These are phyloP conservation scores for Ambrosia hybrid DNA, from an alignment of 140 eudicot genomes.

Conservation along the genomic window DNA sequence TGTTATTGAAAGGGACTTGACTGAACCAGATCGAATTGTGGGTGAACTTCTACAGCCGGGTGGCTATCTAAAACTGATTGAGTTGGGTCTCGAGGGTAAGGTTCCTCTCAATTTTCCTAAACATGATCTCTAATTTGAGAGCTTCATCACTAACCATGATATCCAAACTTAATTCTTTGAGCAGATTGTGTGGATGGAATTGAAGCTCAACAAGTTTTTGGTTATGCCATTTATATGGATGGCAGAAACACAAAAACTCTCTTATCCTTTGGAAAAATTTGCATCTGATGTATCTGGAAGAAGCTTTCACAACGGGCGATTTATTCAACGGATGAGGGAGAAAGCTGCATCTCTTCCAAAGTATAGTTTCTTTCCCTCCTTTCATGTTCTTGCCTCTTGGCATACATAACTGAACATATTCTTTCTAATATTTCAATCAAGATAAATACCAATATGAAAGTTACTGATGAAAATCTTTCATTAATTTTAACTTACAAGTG, in stretches of 20 bases:
- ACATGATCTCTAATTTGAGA: not conserved
- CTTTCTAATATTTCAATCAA: not conserved
- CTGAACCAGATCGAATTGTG: constrained; percentile 58
- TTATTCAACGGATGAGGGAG: constrained; percentile 57
- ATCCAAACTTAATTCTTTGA: not conserved
- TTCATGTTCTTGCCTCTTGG: no score
- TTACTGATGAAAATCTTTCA: no score
- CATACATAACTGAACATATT: no score
- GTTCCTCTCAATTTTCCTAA: not conserved
- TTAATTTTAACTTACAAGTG: constrained; percentile 21
- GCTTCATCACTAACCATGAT: not conserved
- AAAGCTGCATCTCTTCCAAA: constrained; percentile 54
- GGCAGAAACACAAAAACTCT: constrained; percentile 50
- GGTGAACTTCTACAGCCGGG: constrained; percentile 70
- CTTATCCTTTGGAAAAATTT: constrained; percentile 51
- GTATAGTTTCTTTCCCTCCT: constrained; percentile 18
- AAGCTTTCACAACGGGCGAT: constrained; percentile 64
- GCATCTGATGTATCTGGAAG: constrained; percentile 46
- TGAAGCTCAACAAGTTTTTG: constrained; percentile 57
- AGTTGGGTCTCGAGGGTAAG: constrained; percentile 57
- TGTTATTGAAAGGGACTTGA: constrained; percentile 61
- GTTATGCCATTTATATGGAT: constrained; percentile 55
- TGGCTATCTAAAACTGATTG: constrained; percentile 54
- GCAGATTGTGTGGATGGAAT: constrained; percentile 56
- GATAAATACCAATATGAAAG: not conserved